Evolutionary conservation across 2,329 filamentous ascomycete genomes (phyloP).

Genomic region (Ilyonectria robusta): DNA sequence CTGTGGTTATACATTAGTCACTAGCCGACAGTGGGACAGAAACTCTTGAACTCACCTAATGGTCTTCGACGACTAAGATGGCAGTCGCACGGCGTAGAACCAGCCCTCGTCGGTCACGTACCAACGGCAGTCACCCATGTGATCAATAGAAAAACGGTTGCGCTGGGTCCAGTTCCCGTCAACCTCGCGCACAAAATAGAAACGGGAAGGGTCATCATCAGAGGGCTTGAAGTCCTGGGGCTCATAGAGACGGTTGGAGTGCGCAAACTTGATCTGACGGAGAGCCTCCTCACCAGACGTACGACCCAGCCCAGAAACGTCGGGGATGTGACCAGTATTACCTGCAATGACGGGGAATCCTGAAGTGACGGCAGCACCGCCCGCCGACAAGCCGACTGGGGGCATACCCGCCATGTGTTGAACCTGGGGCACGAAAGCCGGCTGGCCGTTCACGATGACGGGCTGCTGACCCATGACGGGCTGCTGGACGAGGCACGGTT

Average conservation of each 20-base stretch:
- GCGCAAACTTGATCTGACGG: conserved; percentile 64
- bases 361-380: conserved; percentile 41
- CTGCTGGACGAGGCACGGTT: conserved; percentile 52
- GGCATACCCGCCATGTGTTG: conserved; percentile 48
- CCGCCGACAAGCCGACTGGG: conserved; percentile 41
- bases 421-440: conserved; percentile 44
- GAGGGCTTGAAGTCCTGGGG: conserved; percentile 75
- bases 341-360: conserved; percentile 57
- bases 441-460: conserved; percentile 52
- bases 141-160: conserved; percentile 72
- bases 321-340: conserved; percentile 59
- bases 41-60: conserved; percentile 23
- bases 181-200: conserved; percentile 74
- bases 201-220: conserved; percentile 71
- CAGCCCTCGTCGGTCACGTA: conserved; percentile 69
- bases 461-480: conserved; percentile 49
- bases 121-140: conserved; percentile 70
- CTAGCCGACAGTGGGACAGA: not conserved
- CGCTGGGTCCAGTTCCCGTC: conserved; percentile 73
- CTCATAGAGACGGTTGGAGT: conserved; percentile 65
- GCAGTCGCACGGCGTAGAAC: conserved; percentile 73
- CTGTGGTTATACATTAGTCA: conserved; percentile 29
- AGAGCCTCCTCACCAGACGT: conserved; percentile 63
- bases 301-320: conserved; percentile 67
- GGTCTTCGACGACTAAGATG: conserved; percentile 48